Conservation (phyloP, 1,139 yeast species). For the Chernovozyma sophiae-reginae region DNA sequence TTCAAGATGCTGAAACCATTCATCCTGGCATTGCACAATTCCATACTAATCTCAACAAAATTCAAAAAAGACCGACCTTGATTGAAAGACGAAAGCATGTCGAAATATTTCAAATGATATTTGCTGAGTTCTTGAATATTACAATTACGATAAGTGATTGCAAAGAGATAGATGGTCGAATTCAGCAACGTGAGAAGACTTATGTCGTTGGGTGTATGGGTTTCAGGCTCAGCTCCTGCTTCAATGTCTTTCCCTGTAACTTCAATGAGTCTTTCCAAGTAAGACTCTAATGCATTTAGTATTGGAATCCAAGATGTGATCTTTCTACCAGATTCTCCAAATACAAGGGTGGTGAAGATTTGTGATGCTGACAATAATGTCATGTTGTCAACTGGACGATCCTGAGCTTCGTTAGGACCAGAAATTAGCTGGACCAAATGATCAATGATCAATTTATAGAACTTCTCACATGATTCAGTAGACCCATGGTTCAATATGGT, state of each 20-base stretch:
- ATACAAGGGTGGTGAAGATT: slow-evolving; percentile 41
- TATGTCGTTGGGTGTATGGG: slow-evolving; percentile 2
- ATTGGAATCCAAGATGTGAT: slow-evolving; percentile 42
- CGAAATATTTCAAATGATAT: slow-evolving; percentile 41
- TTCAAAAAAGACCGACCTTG: slow-evolving; percentile 39
- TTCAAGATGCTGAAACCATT: slow-evolving; percentile 42
- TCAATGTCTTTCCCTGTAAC: neutral
- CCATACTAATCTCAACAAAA: slow-evolving; percentile 46
- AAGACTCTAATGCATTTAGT: slow-evolving; percentile 7
- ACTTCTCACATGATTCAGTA: slow-evolving; percentile 45
- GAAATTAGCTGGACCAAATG: neutral
- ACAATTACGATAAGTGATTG: slow-evolving; percentile 56
- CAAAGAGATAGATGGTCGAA: slow-evolving; percentile 37
- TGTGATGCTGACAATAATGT: slow-evolving; percentile 17
- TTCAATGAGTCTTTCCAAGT: neutral
- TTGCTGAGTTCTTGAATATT: slow-evolving; percentile 48
- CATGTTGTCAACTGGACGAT: neutral
- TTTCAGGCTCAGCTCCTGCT: neutral
- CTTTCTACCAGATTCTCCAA: slow-evolving; percentile 68
- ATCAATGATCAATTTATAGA: slow-evolving; percentile 36
- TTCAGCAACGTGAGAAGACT: slow-evolving; percentile 20
- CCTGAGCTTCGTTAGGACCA: neutral
- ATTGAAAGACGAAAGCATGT: slow-evolving; percentile 26
- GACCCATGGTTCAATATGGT: slow-evolving; percentile 63
- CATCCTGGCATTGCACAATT: slow-evolving; percentile 42